These are phyloP conservation scores for Diospyros lotus DNA, from an alignment of 148 eudicot genomes.

Conservation along the genomic window DNA sequence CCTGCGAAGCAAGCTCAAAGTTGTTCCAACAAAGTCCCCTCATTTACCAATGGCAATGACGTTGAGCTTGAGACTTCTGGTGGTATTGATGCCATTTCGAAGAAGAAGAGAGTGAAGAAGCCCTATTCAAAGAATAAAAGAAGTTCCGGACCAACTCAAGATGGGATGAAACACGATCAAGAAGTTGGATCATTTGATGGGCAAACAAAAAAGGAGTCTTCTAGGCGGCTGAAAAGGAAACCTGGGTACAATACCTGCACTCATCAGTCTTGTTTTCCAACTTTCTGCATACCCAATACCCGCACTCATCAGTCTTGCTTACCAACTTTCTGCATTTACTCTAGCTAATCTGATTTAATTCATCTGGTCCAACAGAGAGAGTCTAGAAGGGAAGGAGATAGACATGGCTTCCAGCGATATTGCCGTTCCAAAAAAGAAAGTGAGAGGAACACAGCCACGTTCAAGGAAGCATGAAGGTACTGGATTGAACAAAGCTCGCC, in stretches of 20 bases:
- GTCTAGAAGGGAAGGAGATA: constrained; percentile 4
- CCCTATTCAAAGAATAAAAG: constrained; percentile 2
- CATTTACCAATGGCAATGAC: constrained; percentile 11
- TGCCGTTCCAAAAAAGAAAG: constrained; percentile 5
- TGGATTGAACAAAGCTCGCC: constrained; percentile 10
- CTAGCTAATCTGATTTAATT: background rate
- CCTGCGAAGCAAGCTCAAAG: constrained; percentile 22
- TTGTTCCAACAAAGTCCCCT: constrained; percentile 11
- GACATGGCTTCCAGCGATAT: constrained; percentile 5
- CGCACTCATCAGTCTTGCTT: background rate
- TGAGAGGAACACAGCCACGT: background rate
- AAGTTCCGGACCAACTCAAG: constrained; percentile 1
- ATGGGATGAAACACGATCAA: background rate
- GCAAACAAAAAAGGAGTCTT: constrained; percentile 6
- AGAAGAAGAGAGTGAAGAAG: constrained; percentile 14
- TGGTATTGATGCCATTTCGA: constrained; percentile 12
- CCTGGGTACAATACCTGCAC: constrained; percentile 21
- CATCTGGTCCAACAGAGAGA: constrained; percentile 7
- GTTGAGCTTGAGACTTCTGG: background rate
- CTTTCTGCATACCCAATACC: background rate
- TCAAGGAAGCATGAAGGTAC: constrained; percentile 9
- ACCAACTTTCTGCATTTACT: background rate
- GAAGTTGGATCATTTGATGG: constrained; percentile 5
- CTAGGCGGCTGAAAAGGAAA: constrained; percentile 22
- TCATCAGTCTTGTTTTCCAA: background rate